A percentile compares a stretch with the other conserved stretches of the same genome.
phyloP scores from a whole-genome alignment of 2,329 filamentous ascomycete genomes.

The Scytalidium sp. region DNA sequence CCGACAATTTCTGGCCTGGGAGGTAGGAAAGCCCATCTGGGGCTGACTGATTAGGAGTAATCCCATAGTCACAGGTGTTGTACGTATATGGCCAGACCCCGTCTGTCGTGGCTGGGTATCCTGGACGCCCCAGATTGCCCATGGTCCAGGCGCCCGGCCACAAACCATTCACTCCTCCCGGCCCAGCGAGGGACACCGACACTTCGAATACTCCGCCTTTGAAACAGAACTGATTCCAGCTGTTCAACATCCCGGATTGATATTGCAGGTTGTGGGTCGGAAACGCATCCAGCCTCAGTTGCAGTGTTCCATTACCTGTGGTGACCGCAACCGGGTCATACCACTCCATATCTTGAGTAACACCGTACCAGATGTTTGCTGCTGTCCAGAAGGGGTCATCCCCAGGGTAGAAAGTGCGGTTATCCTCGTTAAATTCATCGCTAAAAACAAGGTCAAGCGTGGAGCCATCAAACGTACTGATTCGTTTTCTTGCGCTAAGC shows the following conservation, averaged over 20 bases:
- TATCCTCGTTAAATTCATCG: conserved; percentile 52
- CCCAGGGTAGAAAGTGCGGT: conserved; percentile 52
- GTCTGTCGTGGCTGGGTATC: conserved; percentile 48
- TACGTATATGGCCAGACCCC: conserved; percentile 55
- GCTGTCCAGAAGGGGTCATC: conserved; percentile 54
- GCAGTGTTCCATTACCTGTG: conserved; percentile 42
- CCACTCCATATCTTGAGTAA: conserved; percentile 42
- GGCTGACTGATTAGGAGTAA: conserved; percentile 68
- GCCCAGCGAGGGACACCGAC: conserved; percentile 48
- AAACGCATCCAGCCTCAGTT: conserved; percentile 42
- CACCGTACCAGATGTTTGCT: conserved; percentile 52
- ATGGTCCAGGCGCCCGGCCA: conserved; percentile 54
- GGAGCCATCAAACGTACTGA: conserved; percentile 39
- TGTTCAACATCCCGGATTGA: conserved; percentile 49
- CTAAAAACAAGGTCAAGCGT: conserved; percentile 49
- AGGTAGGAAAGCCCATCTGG: conserved; percentile 62
- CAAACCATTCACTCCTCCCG: conserved; percentile 43
- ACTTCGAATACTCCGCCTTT: conserved; percentile 52
- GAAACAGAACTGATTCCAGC: conserved; percentile 52
- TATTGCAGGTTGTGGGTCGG: conserved; percentile 42
- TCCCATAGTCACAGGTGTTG: conserved; percentile 55
- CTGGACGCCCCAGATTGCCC: conserved; percentile 51
- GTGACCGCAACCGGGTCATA: conserved; percentile 43
- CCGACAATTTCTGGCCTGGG: conserved; percentile 65
- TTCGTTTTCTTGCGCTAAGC: conserved; percentile 38